Evolutionary conservation across 2,329 filamentous ascomycete species (phyloP).

Genomic region (Ophiocordyceps robertsii): DNA sequence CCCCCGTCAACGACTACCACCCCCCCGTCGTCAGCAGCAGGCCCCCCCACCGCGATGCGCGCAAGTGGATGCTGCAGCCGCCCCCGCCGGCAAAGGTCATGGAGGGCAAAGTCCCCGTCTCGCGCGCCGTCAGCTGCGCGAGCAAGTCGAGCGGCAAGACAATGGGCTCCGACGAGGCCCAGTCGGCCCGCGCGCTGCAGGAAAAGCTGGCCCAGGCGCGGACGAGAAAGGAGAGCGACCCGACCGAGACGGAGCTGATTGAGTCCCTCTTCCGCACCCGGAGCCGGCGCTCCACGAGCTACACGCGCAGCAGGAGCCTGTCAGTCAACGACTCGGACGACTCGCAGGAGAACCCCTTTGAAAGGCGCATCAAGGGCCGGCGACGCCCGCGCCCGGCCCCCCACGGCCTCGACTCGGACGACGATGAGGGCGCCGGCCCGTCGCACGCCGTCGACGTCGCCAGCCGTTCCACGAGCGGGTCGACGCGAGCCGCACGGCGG

Average conservation of each 20-base stretch:
- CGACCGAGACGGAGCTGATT: conserved; percentile 30
- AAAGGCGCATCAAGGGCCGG: conserved; percentile 13
- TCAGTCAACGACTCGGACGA: conserved; percentile 24
- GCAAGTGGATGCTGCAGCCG: conserved; percentile 85
- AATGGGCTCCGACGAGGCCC: conserved; percentile 24
- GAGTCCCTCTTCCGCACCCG: conserved; percentile 24
- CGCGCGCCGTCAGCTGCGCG: conserved; percentile 44
- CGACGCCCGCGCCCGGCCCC: conserved; percentile 15
- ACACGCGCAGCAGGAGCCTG: conserved; percentile 21
- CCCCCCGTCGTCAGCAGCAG: conserved; percentile 72
- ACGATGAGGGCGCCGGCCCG: conserved; percentile 17
- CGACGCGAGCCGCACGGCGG: conserved; percentile 22
- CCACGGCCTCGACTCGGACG: conserved; percentile 17
- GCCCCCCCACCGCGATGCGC: conserved; percentile 54
- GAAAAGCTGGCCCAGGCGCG: conserved; percentile 33
- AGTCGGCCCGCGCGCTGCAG: conserved; percentile 28
- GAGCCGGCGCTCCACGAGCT: conserved; percentile 17
- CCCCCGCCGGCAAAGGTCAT: conserved; percentile 83
- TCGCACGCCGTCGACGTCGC: conserved; percentile 11
- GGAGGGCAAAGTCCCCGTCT: conserved; percentile 68
- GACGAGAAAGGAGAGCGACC: conserved; percentile 25
- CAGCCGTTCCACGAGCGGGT: conserved; percentile 13
- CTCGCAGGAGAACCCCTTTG: conserved; percentile 14
- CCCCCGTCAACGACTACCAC: conserved; percentile 75
- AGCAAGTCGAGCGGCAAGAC: conserved; percentile 36